Evolutionary conservation across 2,329 filamentous ascomycete genomes (phyloP).

Genomic region (Didymella pomorum): DNA sequence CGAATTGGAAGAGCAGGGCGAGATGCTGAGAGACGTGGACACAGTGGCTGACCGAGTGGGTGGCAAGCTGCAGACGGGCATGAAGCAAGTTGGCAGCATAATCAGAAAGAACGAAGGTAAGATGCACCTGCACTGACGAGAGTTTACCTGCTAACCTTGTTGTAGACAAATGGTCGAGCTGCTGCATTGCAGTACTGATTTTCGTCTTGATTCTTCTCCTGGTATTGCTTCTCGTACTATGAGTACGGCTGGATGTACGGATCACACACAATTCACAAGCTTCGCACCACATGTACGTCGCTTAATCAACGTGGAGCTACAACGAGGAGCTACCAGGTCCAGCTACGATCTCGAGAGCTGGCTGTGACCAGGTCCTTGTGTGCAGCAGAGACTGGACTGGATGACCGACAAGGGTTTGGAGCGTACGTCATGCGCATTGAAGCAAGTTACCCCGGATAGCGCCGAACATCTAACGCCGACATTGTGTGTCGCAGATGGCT

Average conservation of each 20-base stretch:
- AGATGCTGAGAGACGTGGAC: constrained; percentile 88
- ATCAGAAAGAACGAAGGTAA: constrained; percentile 89
- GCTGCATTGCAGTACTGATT: constrained; percentile 89
- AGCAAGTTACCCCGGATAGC: not conserved
- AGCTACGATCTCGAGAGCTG: not conserved
- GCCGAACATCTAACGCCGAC: not conserved
- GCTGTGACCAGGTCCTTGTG: not conserved
- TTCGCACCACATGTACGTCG: not conserved
- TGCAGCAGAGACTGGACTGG: not conserved
- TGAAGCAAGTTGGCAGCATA: constrained; percentile 85
- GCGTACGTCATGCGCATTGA: constrained; percentile 5
- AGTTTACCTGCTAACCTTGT: constrained; percentile 41
- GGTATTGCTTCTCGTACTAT: constrained; percentile 75
- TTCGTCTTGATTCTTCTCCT: constrained; percentile 87
- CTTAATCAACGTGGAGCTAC: not conserved
- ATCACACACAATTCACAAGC: not conserved
- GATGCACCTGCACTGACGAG: not conserved
- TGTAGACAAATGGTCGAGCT: constrained; percentile 74
- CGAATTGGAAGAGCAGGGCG: constrained; percentile 92
- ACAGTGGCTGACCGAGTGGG: constrained; percentile 85
- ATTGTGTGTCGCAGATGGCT: not conserved
- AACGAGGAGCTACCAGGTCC: not conserved
- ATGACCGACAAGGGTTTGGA: not conserved
- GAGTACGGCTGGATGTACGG: constrained; percentile 40
- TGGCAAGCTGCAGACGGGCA: constrained; percentile 81